Percentiles rank a stretch among this genome's conserved stretches.
Evolutionary conservation across 2,329 filamentous ascomycete genomes (phyloP).

Genomic region (Cordyceps cicadae): DNA sequence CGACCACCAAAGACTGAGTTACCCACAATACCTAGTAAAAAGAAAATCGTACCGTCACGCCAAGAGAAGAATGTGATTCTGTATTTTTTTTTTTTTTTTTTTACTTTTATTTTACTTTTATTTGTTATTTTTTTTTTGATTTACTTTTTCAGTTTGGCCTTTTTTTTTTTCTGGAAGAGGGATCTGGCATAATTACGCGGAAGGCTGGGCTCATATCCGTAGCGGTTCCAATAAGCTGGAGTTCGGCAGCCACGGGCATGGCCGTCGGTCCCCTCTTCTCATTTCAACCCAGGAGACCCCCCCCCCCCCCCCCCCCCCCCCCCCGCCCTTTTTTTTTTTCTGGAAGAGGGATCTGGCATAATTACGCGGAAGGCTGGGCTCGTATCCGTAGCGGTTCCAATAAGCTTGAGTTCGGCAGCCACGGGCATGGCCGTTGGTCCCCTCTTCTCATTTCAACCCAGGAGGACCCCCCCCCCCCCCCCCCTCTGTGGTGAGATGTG

Average conservation of each 20-base stretch:
- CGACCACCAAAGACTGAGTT: not conserved
- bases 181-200: constrained; percentile 2
- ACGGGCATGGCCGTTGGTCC: not conserved
- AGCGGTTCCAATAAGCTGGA: not conserved
- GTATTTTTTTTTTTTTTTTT: not conserved
- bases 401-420: not conserved
- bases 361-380: constrained; percentile 1
- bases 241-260: not conserved
- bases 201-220: not conserved
- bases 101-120: not conserved
- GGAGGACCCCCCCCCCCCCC: no score
- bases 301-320: no score
- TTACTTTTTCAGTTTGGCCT: not conserved
- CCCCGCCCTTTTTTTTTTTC: not conserved
- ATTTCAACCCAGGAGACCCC: not conserved
- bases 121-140: not conserved
- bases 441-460: constrained; percentile 1
- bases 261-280: not conserved
- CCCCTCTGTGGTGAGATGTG: not conserved
- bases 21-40: not conserved
- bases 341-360: not conserved
- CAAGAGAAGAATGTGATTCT: not conserved
- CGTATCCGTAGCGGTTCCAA: constrained; percentile 3
- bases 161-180: not conserved
- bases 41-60: not conserved